These are phyloP conservation scores for Aspergillus persii DNA, from an alignment of 2,329 filamentous ascomycete genomes.

Conservation along the genomic window DNA sequence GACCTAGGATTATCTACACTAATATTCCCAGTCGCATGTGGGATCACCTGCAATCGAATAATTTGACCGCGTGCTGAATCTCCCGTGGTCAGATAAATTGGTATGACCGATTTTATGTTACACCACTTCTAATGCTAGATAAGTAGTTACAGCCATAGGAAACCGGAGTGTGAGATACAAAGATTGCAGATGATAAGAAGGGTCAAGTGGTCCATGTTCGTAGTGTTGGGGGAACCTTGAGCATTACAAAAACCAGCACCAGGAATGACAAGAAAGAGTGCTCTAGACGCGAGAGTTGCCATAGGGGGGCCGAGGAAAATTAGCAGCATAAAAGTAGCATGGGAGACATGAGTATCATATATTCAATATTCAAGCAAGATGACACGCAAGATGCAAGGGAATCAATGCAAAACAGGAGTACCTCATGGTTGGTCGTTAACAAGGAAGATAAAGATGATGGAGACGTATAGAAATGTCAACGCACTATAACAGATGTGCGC, in stretches of 20 bases:
- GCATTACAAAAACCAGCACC: background rate
- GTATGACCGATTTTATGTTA: conserved; percentile 24
- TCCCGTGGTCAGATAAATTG: conserved; percentile 4
- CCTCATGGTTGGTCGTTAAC: conserved; percentile 22
- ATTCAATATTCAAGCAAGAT: conserved; percentile 9
- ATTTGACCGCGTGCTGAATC: background rate
- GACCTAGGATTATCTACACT: background rate
- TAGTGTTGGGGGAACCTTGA: background rate
- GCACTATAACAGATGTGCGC: conserved; percentile 5
- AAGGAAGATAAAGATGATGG: conserved; percentile 5
- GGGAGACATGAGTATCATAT: conserved; percentile 11
- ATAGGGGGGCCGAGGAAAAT: background rate
- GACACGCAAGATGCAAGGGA: conserved; percentile 13
- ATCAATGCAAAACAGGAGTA: conserved; percentile 17
- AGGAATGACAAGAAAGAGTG: background rate
- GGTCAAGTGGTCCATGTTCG: background rate
- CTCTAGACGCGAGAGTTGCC: background rate
- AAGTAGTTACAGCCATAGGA: background rate
- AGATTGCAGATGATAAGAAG: background rate
- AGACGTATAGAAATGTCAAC: conserved; percentile 7
- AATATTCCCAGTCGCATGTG: background rate
- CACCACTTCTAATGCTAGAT: conserved; percentile 29
- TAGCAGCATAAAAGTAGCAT: background rate
- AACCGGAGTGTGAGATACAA: background rate
- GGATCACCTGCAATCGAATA: background rate